Percentiles rank a stretch among this genome's conserved stretches.
phyloP scores from a whole-genome alignment of 768 basidiomycete genomes.

The Lepiota venenata region DNA sequence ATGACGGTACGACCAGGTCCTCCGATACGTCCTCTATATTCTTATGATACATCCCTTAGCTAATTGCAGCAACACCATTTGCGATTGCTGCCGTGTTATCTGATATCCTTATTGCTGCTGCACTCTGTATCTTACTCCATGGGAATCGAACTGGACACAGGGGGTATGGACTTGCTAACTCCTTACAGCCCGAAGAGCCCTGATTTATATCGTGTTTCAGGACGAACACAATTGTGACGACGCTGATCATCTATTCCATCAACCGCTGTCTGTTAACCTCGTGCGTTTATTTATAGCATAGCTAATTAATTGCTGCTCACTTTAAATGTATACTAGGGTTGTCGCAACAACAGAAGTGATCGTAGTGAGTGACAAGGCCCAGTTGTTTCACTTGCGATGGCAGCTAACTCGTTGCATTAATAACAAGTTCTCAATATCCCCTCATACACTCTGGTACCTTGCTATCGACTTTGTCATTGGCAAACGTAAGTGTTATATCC shows the following conservation, averaged over 20 bases:
- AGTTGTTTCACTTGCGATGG: not conserved
- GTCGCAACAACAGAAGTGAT: conserved; percentile 37
- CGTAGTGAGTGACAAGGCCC: conserved; percentile 21
- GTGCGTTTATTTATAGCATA: conserved; percentile 24
- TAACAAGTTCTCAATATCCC: conserved; percentile 24
- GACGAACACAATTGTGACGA: conserved; percentile 38
- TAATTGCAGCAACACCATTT: conserved; percentile 40
- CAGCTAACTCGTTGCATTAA: not conserved
- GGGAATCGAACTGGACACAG: conserved; percentile 34
- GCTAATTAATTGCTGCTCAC: not conserved
- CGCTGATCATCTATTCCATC: conserved; percentile 45
- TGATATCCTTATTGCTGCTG: conserved; percentile 39
- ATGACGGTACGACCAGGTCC: conserved; percentile 26
- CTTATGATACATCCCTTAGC: conserved; percentile 17
- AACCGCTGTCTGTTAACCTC: conserved; percentile 48
- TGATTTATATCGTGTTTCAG: conserved; percentile 17
- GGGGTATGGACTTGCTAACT: conserved; percentile 20
- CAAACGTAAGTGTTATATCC: conserved; percentile 30
- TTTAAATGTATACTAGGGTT: conserved; percentile 17
- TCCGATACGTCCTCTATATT: not conserved
- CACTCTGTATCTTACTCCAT: conserved; percentile 38
- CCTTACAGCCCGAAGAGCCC: not conserved
- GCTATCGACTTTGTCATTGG: conserved; percentile 44
- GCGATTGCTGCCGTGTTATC: conserved; percentile 42
- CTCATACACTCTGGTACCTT: conserved; percentile 32